Conservation (phyloP, 73 alveolate genomes). For the Uronychia setigera region DNA sequence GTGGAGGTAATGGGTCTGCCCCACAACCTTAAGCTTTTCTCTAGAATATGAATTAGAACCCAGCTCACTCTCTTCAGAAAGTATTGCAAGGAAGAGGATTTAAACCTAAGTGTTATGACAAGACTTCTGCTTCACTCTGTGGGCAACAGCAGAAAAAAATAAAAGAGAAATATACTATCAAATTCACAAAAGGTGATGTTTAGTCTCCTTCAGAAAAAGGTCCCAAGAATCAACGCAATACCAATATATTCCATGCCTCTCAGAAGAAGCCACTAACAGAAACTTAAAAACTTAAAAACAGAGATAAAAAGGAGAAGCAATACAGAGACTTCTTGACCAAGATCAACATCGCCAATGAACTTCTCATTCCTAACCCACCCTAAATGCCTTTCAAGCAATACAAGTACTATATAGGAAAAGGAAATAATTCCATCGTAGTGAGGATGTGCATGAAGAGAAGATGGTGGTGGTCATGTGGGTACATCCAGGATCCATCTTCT, state of each 20-base stretch:
- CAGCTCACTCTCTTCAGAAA: background rate
- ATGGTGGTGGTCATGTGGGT: constrained; percentile 87
- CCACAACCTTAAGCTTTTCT: no score
- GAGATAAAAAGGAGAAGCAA: background rate
- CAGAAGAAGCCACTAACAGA: background rate
- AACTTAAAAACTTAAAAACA: no score
- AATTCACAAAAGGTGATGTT: no score
- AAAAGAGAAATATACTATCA: no score
- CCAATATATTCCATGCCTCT: background rate
- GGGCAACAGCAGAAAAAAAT: background rate
- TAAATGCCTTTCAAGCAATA: background rate
- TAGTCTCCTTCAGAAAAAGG: background rate
- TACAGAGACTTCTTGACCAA: background rate
- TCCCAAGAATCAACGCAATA: background rate
- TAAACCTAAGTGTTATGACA: background rate
- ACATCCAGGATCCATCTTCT: constrained; percentile 13
- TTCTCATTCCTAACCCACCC: background rate
- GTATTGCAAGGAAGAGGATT: background rate
- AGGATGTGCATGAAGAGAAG: constrained; percentile 66
- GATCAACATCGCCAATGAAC: background rate
- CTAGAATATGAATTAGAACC: no score
- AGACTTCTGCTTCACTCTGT: background rate
- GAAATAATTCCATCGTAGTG: constrained; percentile 77
- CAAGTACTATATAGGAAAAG: constrained; percentile 82
- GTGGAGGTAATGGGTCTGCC: no score